Conservation (phyloP, 305 asterid species). For the Andrographis paniculata region DNA sequence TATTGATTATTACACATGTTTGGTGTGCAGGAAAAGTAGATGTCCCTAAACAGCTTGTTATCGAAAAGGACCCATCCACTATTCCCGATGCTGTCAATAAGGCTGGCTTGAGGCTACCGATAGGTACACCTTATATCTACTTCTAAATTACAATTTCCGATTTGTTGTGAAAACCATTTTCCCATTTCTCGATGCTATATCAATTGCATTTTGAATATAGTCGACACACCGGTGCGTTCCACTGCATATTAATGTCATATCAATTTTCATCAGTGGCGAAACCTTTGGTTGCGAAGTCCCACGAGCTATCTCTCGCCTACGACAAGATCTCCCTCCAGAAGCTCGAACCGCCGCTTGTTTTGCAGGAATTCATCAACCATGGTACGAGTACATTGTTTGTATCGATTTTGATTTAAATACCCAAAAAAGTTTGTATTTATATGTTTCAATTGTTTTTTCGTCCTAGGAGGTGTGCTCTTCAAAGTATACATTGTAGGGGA, state of each 20-base stretch:
- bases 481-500: constrained; percentile 97
- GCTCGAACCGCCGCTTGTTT: constrained; percentile 88
- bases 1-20: constrained; percentile 1
- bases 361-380: constrained; percentile 95
- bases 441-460: background rate
- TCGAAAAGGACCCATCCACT: constrained; percentile 75
- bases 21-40: constrained; percentile 61
- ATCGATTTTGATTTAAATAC: constrained; percentile 14
- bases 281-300: constrained; percentile 92
- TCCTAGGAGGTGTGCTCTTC: constrained; percentile 83
- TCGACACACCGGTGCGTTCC: background rate
- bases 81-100: constrained; percentile 64
- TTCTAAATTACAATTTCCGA: background rate
- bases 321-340: constrained; percentile 79
- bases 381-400: constrained; percentile 33
- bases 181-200: no score
- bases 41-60: constrained; percentile 87
- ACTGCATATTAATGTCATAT: background rate
- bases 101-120: constrained; percentile 74
- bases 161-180: no score
- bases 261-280: constrained; percentile 57
- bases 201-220: background rate
- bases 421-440: background rate
- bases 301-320: constrained; percentile 85
- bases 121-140: constrained; percentile 38